phyloP scores from a whole-genome alignment of 169 alveolate species.

The Eimeria praecox region DNA sequence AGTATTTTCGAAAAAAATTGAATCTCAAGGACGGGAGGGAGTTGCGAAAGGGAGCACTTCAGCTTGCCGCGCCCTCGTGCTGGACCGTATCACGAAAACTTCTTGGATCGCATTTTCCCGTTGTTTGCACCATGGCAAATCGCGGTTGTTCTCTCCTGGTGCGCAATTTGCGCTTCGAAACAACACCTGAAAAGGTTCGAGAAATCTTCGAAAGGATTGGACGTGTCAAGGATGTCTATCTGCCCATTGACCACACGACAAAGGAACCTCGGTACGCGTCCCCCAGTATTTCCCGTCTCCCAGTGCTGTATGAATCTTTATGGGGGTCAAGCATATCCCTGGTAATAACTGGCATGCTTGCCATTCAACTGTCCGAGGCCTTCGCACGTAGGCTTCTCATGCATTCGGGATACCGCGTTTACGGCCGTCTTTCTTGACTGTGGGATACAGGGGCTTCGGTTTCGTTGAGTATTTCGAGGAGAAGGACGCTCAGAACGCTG shows the following conservation, averaged over 20 bases:
- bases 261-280: slow-evolving; percentile 86
- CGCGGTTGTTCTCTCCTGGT: slow-evolving; percentile 88
- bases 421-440: background rate
- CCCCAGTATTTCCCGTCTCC: background rate
- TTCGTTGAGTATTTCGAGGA: slow-evolving; percentile 94
- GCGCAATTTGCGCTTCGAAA: slow-evolving; percentile 90
- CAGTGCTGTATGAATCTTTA: background rate
- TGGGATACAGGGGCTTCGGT: slow-evolving; percentile 92
- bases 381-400: background rate
- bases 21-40: background rate
- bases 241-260: slow-evolving; percentile 90
- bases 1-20: background rate
- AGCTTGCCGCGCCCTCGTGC: background rate
- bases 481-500: slow-evolving; percentile 93
- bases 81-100: background rate
- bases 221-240: slow-evolving; percentile 92
- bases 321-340: background rate
- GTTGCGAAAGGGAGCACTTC: background rate
- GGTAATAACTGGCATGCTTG: background rate
- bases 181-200: slow-evolving; percentile 90
- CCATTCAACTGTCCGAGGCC: background rate
- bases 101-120: background rate
- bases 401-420: background rate
- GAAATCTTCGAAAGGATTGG: slow-evolving; percentile 92
- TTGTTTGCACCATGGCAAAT: slow-evolving; percentile 74